These are phyloP conservation scores for Pleurotus platypus DNA, from an alignment of 768 basidiomycete genomes.

Conservation along the genomic window DNA sequence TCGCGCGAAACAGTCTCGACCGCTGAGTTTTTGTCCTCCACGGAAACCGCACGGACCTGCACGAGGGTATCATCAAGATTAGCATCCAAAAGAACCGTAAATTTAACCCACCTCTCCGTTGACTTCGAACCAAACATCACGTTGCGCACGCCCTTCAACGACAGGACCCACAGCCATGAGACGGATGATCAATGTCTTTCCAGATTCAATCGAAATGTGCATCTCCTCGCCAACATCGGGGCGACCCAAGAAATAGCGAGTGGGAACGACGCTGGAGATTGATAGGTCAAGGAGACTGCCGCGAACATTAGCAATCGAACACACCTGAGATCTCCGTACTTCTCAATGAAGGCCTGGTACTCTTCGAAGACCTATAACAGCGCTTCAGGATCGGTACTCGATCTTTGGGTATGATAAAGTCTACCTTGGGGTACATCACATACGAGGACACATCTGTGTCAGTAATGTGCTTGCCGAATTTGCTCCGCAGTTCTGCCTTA, in stretches of 20 bases:
- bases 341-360: conserved; percentile 91
- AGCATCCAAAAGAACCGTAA: conserved; percentile 12
- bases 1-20: conserved; percentile 94
- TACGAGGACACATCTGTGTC: conserved; percentile 92
- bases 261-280: conserved; percentile 79
- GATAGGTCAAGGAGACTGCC: conserved; percentile 9
- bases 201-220: conserved; percentile 93
- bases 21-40: conserved; percentile 96
- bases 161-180: conserved; percentile 95
- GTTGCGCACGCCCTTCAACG: conserved; percentile 84
- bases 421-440: conserved; percentile 97
- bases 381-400: conserved; percentile 5
- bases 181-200: conserved; percentile 95
- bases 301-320: conserved; percentile 17
- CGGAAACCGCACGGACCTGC: conserved; percentile 89
- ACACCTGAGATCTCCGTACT: conserved; percentile 91
- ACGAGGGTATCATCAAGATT: background rate
- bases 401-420: conserved; percentile 12
- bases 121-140: conserved; percentile 98
- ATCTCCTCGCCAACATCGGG: conserved; percentile 93
- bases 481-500: conserved; percentile 87
- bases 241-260: conserved; percentile 94
- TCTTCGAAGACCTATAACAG: conserved; percentile 86
- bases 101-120: conserved; percentile 75
- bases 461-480: conserved; percentile 93